Conservation (phyloP, 2,329 filamentous ascomycete species). For the Penicillium digitatum region DNA sequence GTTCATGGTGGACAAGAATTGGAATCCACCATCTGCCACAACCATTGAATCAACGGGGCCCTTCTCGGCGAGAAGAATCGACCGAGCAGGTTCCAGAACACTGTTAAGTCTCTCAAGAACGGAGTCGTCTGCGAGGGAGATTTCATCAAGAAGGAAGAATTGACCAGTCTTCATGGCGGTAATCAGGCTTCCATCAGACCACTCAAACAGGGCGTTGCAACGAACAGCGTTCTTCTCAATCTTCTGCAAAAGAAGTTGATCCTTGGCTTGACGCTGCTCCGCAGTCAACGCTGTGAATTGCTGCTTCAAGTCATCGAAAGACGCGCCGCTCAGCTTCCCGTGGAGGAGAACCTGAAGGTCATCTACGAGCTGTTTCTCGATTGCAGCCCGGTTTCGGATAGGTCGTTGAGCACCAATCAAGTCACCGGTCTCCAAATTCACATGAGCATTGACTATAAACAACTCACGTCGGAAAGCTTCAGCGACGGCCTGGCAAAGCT, state of each 20-base stretch:
- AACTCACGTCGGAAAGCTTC: constrained; percentile 72
- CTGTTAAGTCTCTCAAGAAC: constrained; percentile 95
- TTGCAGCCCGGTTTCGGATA: constrained; percentile 74
- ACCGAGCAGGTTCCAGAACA: constrained; percentile 82
- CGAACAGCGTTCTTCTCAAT: constrained; percentile 54
- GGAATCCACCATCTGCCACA: constrained; percentile 71
- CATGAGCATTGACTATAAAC: constrained; percentile 92
- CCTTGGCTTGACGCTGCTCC: constrained; percentile 46
- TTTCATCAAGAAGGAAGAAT: constrained; percentile 94
- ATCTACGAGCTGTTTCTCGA: constrained; percentile 62
- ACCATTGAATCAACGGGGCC: constrained; percentile 79
- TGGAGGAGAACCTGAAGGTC: constrained; percentile 53
- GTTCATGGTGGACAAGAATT: constrained; percentile 99
- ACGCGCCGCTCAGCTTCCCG: constrained; percentile 31
- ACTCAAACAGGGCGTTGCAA: constrained; percentile 86
- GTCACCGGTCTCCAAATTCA: constrained; percentile 96
- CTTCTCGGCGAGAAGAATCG: constrained; percentile 88
- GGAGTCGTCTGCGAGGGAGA: constrained; percentile 95
- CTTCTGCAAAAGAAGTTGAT: constrained; percentile 45
- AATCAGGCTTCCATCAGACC: constrained; percentile 90
- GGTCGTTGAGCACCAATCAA: constrained; percentile 93
- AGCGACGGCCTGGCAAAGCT: constrained; percentile 86
- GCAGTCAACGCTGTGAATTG: constrained; percentile 55
- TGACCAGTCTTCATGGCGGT: constrained; percentile 87
- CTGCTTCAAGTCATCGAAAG: constrained; percentile 55